A percentile compares a stretch with the other conserved stretches of the same genome.
These are phyloP conservation scores for Ophiostoma angusticollis DNA, from an alignment of 2,329 filamentous ascomycete genomes.

Conservation along the genomic window DNA sequence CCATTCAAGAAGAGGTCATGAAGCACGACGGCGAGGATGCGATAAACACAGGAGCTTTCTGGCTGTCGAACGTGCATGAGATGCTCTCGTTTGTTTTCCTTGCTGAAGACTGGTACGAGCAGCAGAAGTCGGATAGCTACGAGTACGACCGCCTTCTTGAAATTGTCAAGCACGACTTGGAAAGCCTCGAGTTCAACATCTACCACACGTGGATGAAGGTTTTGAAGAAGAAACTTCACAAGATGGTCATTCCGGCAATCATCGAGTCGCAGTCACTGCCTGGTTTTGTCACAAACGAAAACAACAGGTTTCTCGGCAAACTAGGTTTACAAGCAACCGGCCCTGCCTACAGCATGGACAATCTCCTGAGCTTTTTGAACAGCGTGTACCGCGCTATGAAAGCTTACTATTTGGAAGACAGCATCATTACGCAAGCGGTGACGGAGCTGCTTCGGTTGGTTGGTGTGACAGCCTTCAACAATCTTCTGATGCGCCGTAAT, in stretches of 20 bases:
- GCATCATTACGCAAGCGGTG: conserved; percentile 89
- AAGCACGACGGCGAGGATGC: conserved; percentile 95
- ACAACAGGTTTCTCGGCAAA: conserved; percentile 95
- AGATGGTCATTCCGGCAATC: conserved; percentile 99
- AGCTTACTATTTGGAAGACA: conserved; percentile 91
- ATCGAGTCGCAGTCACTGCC: conserved; percentile 97
- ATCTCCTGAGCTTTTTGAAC: conserved; percentile 87
- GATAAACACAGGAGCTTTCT: conserved; percentile 94
- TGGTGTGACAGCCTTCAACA: conserved; percentile 96
- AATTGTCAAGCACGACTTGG: conserved; percentile 97
- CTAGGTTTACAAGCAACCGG: conserved; percentile 77
- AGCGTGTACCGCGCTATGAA: conserved; percentile 99
- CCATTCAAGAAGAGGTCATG: conserved; percentile 98
- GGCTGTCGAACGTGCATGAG: conserved; percentile 97
- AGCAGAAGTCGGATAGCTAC: conserved; percentile 98
- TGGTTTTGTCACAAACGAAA: conserved; percentile 97
- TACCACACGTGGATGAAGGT: conserved; percentile 99
- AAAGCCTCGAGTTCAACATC: conserved; percentile 98
- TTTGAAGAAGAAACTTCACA: conserved; percentile 95
- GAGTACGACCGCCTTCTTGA: conserved; percentile 95
- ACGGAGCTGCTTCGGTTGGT: conserved; percentile 88
- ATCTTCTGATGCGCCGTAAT: conserved; percentile 92
- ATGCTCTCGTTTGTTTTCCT: conserved; percentile 99
- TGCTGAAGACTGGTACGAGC: conserved; percentile 98
- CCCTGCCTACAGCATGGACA: conserved; percentile 99